These are phyloP conservation scores for Rhododendron mucronatum DNA, from an alignment of 148 eudicot species.

Conservation along the genomic window DNA sequence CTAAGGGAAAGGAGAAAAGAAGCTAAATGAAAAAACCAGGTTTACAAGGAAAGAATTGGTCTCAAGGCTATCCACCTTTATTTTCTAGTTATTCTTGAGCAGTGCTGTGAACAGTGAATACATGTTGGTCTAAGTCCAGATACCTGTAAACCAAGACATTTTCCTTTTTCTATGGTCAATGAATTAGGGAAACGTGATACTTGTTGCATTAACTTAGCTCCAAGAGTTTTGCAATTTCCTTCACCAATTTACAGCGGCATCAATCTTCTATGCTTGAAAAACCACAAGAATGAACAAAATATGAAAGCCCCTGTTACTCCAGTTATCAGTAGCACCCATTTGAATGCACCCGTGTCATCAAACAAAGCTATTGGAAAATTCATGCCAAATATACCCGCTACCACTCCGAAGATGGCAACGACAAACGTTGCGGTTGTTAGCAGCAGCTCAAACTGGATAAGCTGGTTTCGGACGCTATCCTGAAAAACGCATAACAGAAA, in stretches of 20 bases:
- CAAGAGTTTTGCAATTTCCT: background rate
- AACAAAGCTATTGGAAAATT: conserved; percentile 56
- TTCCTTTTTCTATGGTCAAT: background rate
- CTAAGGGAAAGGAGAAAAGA: no score
- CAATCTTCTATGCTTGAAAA: conserved; percentile 69
- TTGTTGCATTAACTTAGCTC: background rate
- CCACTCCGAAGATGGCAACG: conserved; percentile 83
- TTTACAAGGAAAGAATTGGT: background rate
- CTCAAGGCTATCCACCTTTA: background rate
- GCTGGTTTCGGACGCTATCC: conserved; percentile 98
- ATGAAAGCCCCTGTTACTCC: conserved; percentile 60
- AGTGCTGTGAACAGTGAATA: background rate
- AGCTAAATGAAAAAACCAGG: no score
- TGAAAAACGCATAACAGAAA: conserved; percentile 26
- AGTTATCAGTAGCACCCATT: conserved; percentile 74
- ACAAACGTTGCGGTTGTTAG: conserved; percentile 81
- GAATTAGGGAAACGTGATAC: background rate
- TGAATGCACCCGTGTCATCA: conserved; percentile 58
- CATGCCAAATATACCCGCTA: conserved; percentile 96
- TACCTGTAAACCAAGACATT: background rate
- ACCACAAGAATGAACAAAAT: conserved; percentile 73
- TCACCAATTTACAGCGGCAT: conserved; percentile 70
- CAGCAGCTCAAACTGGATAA: conserved; percentile 78
- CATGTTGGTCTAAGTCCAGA: background rate
- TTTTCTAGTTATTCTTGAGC: background rate